A percentile compares a stretch with the other conserved stretches of the same genome.
Conservation (phyloP, 2,329 filamentous ascomycete species). For the Verticillium isaacii region DNA sequence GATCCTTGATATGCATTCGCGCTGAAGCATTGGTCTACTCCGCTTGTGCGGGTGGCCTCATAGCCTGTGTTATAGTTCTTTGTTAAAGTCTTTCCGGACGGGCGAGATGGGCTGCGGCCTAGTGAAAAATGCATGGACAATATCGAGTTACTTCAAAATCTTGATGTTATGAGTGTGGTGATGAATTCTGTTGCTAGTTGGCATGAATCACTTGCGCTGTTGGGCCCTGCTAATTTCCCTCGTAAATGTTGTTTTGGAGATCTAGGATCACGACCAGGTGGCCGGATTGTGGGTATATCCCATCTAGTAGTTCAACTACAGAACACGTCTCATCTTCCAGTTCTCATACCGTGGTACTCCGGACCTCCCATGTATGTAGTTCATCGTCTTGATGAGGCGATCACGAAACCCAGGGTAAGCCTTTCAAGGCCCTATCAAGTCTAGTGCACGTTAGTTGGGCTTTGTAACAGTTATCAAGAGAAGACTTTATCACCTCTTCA, state of each 20-base stretch:
- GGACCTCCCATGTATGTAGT: too few species aligned
- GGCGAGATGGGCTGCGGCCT: background rate
- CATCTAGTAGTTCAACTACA: too few species aligned
- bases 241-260: too few species aligned
- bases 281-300: too few species aligned
- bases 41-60: background rate
- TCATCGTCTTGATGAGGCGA: background rate
- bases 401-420: background rate
- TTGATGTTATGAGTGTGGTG: too few species aligned
- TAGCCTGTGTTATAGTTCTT: background rate
- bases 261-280: too few species aligned
- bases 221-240: too few species aligned
- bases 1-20: background rate
- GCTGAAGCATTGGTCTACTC: background rate
- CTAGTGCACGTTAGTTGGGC: background rate
- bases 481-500: constrained; percentile 22
- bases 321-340: too few species aligned
- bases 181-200: too few species aligned
- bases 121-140: background rate
- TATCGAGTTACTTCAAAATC: too few species aligned
- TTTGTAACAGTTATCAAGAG: background rate
- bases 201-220: too few species aligned
- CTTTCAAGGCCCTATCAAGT: background rate
- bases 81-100: background rate
- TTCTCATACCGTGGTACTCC: too few species aligned